These are phyloP conservation scores for Cladophialophora exuberans DNA, from an alignment of 2,329 filamentous ascomycete species.

Conservation along the genomic window DNA sequence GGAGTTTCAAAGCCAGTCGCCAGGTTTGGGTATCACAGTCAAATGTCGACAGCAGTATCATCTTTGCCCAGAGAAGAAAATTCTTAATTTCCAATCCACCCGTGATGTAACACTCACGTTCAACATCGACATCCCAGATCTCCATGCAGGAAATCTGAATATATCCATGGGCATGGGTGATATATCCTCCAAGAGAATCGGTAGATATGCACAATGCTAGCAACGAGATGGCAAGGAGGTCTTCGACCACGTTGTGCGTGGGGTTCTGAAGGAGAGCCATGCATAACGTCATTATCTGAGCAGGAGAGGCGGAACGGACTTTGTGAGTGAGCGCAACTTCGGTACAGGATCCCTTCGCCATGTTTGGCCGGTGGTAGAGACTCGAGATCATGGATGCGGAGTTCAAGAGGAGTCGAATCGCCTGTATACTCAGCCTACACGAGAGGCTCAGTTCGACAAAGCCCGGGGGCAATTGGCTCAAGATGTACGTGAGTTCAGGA, in stretches of 20 bases:
- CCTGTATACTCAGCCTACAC: constrained; percentile 6
- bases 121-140: neutral
- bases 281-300: neutral
- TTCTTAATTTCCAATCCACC: neutral
- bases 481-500: neutral
- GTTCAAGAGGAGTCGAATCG: neutral
- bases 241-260: neutral
- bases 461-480: neutral
- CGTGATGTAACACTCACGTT: constrained; percentile 1
- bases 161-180: constrained; percentile 1
- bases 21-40: constrained; percentile 5
- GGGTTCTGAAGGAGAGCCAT: neutral
- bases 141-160: constrained; percentile 4
- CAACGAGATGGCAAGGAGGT: constrained; percentile 2
- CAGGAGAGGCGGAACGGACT: neutral
- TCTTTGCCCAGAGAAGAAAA: constrained; percentile 8
- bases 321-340: neutral
- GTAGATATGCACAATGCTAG: constrained; percentile 6
- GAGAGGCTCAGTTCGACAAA: constrained; percentile 9
- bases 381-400: neutral
- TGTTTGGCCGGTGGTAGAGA: neutral
- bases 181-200: neutral
- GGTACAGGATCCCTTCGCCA: neutral
- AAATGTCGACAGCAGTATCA: constrained; percentile 6
- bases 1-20: neutral